Percentiles rank a stretch among this genome's conserved stretches.
Evolutionary conservation across 2,329 filamentous ascomycete genomes (phyloP).

Genomic region (Aspergillus quadricinctus): DNA sequence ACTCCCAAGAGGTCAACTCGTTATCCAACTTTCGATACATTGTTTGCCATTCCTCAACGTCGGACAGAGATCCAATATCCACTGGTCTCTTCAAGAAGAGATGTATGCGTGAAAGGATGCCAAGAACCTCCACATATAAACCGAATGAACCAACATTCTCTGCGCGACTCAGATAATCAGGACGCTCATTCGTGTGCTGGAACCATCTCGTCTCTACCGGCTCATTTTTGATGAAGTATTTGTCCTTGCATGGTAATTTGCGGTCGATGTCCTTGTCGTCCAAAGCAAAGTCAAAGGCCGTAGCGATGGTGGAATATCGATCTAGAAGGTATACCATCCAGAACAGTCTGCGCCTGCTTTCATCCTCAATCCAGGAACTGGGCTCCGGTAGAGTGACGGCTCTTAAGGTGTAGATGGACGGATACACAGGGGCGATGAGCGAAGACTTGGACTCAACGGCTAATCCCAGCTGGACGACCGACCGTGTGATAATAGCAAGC

Average conservation of each 20-base stretch:
- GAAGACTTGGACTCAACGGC: constrained; percentile 78
- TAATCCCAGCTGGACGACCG: constrained; percentile 81
- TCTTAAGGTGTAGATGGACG: constrained; percentile 83
- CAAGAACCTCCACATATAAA: constrained; percentile 85
- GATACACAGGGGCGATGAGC: constrained; percentile 70
- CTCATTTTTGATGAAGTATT: constrained; percentile 78
- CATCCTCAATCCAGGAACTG: constrained; percentile 82
- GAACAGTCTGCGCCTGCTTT: constrained; percentile 76
- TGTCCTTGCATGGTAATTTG: constrained; percentile 79
- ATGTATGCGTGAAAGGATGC: constrained; percentile 82
- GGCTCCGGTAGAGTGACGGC: constrained; percentile 81
- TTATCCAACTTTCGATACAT: constrained; percentile 82
- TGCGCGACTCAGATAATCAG: constrained; percentile 64
- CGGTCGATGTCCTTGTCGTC: constrained; percentile 88
- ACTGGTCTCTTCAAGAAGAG: constrained; percentile 84
- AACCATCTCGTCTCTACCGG: constrained; percentile 85
- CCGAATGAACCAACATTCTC: constrained; percentile 85
- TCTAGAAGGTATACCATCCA: constrained; percentile 95
- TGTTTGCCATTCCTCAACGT: constrained; percentile 86
- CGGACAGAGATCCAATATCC: constrained; percentile 75
- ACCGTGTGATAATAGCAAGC: constrained; percentile 80
- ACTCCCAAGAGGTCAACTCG: constrained; percentile 76
- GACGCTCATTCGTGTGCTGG: constrained; percentile 46
- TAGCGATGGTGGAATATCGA: constrained; percentile 83
- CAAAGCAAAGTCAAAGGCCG: constrained; percentile 85